Base-by-base conservation (phyloP, 2,329 filamentous ascomycete species). In the Clarireedia hainanense region DNA sequence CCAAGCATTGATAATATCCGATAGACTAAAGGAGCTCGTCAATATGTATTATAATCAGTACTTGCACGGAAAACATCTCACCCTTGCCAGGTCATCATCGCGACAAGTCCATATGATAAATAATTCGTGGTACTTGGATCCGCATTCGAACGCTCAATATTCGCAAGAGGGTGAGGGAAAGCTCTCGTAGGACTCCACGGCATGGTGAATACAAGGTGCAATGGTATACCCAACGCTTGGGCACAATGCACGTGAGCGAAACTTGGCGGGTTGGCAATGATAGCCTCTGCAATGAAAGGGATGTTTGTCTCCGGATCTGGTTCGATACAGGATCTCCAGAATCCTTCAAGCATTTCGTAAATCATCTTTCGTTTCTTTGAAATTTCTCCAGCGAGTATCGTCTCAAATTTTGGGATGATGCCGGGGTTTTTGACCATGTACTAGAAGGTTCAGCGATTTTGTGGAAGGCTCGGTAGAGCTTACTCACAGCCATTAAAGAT, bases 61-160 rank as follows among this genome's bases (percentile, higher is more conserved):
- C 6, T 47, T n/a, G 23, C 23, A 5, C 23, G 47, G 9, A 10
- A 50, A 37, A 9, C 23, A 34, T 23, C 47, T 23, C 37, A 50
- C 3, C 60, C 90, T 69, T 95, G 89, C 89, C 89, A 95, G 1
- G 89, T 86, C 78, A 91, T 88, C 80, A 89, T 84, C 66, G 91
- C 87, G 1, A 91, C 85, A 42, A 91, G 71, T 0, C 85, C 83
- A 65, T 90, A 91, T 3, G 81, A 85, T 67, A 91, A 88, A 66
- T 88, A 89, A 69, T 91, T 91, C 23, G 84, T 83, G 64, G 88
- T 87, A 23, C 80, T 81, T 1, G 79, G 75, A 60, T 90, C 85
- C 6, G 88, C 80, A 59, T 88, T 88, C 17, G 78, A 81, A 26
- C 52, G 56, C 58, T 78, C 78, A 70, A 91, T 84, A 63, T 82